Evolutionary conservation across 2,329 filamentous ascomycete species (phyloP).

Genomic region (Diaporthe nobilis): DNA sequence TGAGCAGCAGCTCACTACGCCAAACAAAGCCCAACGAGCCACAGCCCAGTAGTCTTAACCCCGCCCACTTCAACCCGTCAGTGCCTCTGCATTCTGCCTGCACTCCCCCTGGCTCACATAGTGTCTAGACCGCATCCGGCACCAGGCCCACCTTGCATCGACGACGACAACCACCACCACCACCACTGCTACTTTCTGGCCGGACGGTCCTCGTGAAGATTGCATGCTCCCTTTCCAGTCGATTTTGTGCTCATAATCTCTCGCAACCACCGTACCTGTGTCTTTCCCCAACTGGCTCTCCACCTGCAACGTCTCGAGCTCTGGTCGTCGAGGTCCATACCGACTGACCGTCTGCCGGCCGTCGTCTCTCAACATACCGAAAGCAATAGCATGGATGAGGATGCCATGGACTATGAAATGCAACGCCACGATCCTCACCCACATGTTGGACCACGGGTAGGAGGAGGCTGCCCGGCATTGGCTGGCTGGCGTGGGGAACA

Average conservation of each 20-base stretch:
- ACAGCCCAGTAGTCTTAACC: not conserved
- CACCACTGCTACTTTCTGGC: not conserved
- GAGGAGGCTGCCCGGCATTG: slow-evolving; percentile 36
- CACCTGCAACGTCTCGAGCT: not conserved
- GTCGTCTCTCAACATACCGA: not conserved
- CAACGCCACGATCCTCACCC: slow-evolving; percentile 44
- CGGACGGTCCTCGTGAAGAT: not conserved
- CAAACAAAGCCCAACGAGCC: slow-evolving; percentile 13
- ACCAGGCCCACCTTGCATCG: slow-evolving; percentile 14
- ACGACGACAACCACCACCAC: slow-evolving; percentile 30
- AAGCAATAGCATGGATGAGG: slow-evolving; percentile 44
- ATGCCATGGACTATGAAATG: slow-evolving; percentile 53
- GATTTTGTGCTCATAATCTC: not conserved
- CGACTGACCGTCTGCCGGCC: not conserved
- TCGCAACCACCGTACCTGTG: not conserved
- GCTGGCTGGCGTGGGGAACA: slow-evolving; percentile 36
- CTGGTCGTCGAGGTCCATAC: not conserved
- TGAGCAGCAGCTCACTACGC: not conserved
- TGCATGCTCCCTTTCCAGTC: too few species aligned
- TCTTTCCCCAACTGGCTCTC: not conserved
- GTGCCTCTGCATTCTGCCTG: slow-evolving; percentile 14
- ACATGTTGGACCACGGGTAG: slow-evolving; percentile 36
- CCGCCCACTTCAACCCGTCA: not conserved
- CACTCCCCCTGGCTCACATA: slow-evolving; percentile 18
- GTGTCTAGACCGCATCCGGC: slow-evolving; percentile 29